phyloP scores from a whole-genome alignment of 352 stramenopile species.

The Hyaloperonospora brassicae region DNA sequence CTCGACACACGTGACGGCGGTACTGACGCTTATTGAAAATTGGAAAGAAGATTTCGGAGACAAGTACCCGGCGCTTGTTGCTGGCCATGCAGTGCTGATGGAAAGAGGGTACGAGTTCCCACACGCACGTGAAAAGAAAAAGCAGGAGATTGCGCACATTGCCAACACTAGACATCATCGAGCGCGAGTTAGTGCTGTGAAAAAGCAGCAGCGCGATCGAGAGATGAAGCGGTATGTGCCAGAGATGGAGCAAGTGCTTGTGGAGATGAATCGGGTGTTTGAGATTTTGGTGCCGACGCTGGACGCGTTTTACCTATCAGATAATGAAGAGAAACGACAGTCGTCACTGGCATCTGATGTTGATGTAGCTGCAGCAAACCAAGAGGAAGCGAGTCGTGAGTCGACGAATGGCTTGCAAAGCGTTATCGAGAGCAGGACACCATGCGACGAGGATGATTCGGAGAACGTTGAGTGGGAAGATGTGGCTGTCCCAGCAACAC shows the following conservation, averaged over 20 bases:
- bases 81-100: constrained; percentile 37
- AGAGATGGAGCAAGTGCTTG: constrained; percentile 58
- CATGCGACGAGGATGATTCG: constrained; percentile 10
- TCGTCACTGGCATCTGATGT: not conserved
- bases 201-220: constrained; percentile 24
- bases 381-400: not conserved
- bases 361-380: not conserved
- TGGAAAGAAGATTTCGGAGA: constrained; percentile 58
- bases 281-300: constrained; percentile 68
- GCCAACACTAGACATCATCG: constrained; percentile 10
- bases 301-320: constrained; percentile 42
- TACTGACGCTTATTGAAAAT: constrained; percentile 47
- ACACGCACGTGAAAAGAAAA: constrained; percentile 16
- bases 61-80: constrained; percentile 46
- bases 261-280: constrained; percentile 70
- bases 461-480: constrained; percentile 28
- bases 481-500: constrained; percentile 5
- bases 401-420: not conserved
- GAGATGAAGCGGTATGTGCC: constrained; percentile 45
- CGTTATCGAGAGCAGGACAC: not conserved
- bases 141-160: constrained; percentile 15
- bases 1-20: constrained; percentile 21
- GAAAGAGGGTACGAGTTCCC: constrained; percentile 54
- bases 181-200: constrained; percentile 19
- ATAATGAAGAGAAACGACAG: constrained; percentile 4